Evolutionary conservation across 768 basidiomycete species (phyloP).

Genomic region (Mycena pura): DNA sequence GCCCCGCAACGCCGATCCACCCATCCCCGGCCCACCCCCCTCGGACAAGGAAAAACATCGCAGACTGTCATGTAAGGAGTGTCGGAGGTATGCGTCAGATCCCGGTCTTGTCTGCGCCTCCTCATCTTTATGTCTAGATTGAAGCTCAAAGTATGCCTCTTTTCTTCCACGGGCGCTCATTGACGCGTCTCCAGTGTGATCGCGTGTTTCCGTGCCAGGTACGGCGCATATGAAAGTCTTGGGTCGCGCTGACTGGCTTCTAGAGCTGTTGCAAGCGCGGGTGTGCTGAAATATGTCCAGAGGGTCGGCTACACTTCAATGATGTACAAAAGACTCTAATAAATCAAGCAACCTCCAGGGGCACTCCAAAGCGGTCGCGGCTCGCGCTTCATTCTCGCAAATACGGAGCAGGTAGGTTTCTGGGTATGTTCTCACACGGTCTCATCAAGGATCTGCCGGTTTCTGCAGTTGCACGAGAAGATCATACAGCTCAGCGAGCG

Average conservation of each 20-base stretch:
- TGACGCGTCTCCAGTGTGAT: constrained; percentile 51
- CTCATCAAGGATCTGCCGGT: too few relatives aligned
- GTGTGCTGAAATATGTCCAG: constrained; percentile 63
- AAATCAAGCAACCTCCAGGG: constrained; percentile 14
- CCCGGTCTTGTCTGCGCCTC: neutral
- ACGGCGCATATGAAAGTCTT: constrained; percentile 13
- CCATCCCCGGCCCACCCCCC: constrained; percentile 26
- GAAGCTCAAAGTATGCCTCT: constrained; percentile 52
- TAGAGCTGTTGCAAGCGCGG: constrained; percentile 72
- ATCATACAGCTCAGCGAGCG: constrained; percentile 61
- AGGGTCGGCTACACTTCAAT: constrained; percentile 33
- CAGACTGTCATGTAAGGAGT: constrained; percentile 58
- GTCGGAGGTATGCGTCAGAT: constrained; percentile 46
- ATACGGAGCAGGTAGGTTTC: too few relatives aligned
- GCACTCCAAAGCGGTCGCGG: constrained; percentile 24
- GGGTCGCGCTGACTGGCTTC: constrained; percentile 22
- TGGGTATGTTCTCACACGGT: too few relatives aligned
- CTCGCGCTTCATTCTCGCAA: constrained; percentile 68
- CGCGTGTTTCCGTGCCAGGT: constrained; percentile 70
- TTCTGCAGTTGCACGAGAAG: constrained; percentile 61
- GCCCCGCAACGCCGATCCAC: constrained; percentile 33
- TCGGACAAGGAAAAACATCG: constrained; percentile 52
- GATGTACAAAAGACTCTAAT: constrained; percentile 19
- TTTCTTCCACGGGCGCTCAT: neutral
- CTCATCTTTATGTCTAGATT: constrained; percentile 39